Percentiles rank a stretch among this genome's conserved stretches.
phyloP scores from a whole-genome alignment of 2,329 filamentous ascomycete genomes.

The Cercospora zeae-maydis region DNA sequence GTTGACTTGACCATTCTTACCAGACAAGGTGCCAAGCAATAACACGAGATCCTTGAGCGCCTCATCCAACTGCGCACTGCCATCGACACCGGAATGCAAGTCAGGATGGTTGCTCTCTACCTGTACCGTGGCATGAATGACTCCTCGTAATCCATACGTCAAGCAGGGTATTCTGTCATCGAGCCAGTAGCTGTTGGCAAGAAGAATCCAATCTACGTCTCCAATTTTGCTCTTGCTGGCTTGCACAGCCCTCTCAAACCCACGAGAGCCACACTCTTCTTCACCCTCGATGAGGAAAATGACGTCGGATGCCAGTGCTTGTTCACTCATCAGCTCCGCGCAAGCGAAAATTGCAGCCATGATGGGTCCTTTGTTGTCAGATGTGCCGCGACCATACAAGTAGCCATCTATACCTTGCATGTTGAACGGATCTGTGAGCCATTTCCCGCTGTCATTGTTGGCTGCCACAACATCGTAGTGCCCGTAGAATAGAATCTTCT shows the following conservation, averaged over 20 bases:
- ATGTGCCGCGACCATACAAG: slow-evolving; percentile 91
- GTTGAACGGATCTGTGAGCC: slow-evolving; percentile 85
- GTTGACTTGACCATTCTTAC: slow-evolving; percentile 72
- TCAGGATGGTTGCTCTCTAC: slow-evolving; percentile 84
- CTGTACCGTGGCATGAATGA: slow-evolving; percentile 87
- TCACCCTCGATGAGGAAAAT: slow-evolving; percentile 95
- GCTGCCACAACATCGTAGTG: slow-evolving; percentile 97
- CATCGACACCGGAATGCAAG: slow-evolving; percentile 94
- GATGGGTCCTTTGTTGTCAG: slow-evolving; percentile 95
- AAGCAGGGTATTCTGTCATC: slow-evolving; percentile 93
- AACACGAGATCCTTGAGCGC: slow-evolving; percentile 86
- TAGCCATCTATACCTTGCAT: slow-evolving; percentile 87
- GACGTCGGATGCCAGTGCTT: slow-evolving; percentile 79
- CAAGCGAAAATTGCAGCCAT: slow-evolving; percentile 92
- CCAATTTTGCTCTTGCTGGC: slow-evolving; percentile 82
- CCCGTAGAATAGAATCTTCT: slow-evolving; percentile 92
- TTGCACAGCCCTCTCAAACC: slow-evolving; percentile 79
- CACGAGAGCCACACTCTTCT: slow-evolving; percentile 89
- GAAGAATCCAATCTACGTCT: slow-evolving; percentile 84
- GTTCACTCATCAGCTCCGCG: slow-evolving; percentile 80
- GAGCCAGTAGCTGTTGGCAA: slow-evolving; percentile 98
- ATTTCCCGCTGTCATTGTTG: slow-evolving; percentile 75
- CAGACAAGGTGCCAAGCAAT: slow-evolving; percentile 77
- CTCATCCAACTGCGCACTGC: slow-evolving; percentile 84
- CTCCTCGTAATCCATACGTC: slow-evolving; percentile 89